Conservation (phyloP, 192 early-diverging fungal genomes). For the Coemansia sp. region DNA sequence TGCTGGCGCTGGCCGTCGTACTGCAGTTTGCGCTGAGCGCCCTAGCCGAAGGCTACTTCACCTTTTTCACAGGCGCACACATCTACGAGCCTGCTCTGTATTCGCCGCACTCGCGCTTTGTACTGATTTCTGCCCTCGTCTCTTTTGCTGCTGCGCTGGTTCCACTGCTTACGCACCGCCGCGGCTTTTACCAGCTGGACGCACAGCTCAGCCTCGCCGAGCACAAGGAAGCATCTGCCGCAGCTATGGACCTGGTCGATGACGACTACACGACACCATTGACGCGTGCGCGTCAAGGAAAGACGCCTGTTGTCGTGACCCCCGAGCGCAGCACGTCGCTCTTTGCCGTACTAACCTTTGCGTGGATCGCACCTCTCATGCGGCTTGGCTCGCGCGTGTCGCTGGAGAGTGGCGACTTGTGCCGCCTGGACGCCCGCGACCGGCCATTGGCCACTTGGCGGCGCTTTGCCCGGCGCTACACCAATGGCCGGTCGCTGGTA, state of each 20-base stretch:
- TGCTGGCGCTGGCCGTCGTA: background rate
- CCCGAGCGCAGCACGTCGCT: conserved; percentile 25
- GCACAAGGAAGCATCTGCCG: background rate
- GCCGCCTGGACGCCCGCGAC: background rate
- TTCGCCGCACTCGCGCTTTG: conserved; percentile 27
- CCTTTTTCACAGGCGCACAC: conserved; percentile 10
- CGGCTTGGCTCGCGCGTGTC: conserved; percentile 52
- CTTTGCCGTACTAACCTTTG: conserved; percentile 42
- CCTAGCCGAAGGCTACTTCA: conserved; percentile 20
- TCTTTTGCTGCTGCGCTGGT: conserved; percentile 1
- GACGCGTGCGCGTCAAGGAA: conserved; percentile 16
- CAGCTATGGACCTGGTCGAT: no score
- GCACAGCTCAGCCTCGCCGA: background rate
- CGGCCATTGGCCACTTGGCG: conserved; percentile 10
- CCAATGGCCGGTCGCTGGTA: conserved; percentile 7
- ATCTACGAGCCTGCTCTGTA: conserved; percentile 1
- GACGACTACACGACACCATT: conserved; percentile 35
- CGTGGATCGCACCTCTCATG: conserved; percentile 64
- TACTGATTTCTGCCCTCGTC: background rate
- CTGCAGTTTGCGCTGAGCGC: conserved; percentile 7
- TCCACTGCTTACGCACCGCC: conserved; percentile 22
- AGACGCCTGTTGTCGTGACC: conserved; percentile 27
- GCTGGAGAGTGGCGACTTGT: conserved; percentile 47
- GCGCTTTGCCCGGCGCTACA: conserved; percentile 1
- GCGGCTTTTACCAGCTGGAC: conserved; percentile 29